A percentile compares a stretch with the other conserved stretches of the same genome.
Evolutionary conservation across 2,329 filamentous ascomycete species (phyloP).

Genomic region (Fusarium sp.): DNA sequence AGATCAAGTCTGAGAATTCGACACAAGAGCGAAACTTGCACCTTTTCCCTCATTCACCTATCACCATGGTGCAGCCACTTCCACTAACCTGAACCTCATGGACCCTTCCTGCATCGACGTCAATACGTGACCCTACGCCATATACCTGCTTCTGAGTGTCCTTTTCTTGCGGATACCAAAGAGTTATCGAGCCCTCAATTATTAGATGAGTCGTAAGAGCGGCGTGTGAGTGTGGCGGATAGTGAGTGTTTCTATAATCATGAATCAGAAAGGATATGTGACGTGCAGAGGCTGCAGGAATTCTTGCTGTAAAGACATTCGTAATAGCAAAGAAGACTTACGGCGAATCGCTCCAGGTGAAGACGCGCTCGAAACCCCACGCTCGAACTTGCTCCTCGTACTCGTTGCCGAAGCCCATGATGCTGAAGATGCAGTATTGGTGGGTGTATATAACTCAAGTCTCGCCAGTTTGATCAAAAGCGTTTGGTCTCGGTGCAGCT

Average conservation of each 20-base stretch:
- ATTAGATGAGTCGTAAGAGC: conserved; percentile 76
- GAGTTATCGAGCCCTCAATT: conserved; percentile 69
- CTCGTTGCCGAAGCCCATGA: conserved; percentile 42
- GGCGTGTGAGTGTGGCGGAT: conserved; percentile 72
- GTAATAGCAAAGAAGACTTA: conserved; percentile 53
- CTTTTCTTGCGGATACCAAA: conserved; percentile 71
- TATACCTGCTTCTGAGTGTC: conserved; percentile 66
- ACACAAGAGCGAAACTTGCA: not conserved
- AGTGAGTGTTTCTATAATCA: conserved; percentile 68
- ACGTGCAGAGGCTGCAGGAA: conserved; percentile 1
- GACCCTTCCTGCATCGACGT: conserved; percentile 69
- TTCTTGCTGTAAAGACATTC: not conserved
- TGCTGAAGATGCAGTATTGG: not conserved
- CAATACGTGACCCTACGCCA: conserved; percentile 68
- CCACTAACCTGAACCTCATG: conserved; percentile 77
- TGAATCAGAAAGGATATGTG: conserved; percentile 9
- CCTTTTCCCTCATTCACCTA: conserved; percentile 61
- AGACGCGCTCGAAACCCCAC: conserved; percentile 76
- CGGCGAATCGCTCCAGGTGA: conserved; percentile 77
- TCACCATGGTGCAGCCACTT: conserved; percentile 74
- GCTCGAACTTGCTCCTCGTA: conserved; percentile 69
- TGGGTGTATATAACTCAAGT: not conserved
- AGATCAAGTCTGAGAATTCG: not conserved
- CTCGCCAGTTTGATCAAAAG: not conserved
- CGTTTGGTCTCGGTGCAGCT: not conserved